Conservation (phyloP, 2,329 filamentous ascomycete genomes). For the Apiospora arundinis region DNA sequence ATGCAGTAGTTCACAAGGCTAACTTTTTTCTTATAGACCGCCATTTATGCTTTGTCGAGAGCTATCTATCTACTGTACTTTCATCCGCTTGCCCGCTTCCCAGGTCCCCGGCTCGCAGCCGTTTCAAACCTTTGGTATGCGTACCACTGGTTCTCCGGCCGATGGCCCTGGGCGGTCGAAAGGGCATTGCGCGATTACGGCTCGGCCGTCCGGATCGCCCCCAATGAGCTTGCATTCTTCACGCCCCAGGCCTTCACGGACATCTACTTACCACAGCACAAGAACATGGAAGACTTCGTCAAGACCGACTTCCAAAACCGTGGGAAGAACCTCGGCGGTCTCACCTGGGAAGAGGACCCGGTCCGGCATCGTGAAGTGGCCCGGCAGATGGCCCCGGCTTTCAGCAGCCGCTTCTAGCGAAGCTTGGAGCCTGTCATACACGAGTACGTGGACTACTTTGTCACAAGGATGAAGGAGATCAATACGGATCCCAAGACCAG, state of each 20-base stretch:
- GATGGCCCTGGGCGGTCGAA: slow-evolving; percentile 29
- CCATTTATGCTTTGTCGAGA: neutral
- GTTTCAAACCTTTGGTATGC: slow-evolving; percentile 31
- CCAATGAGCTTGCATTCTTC: slow-evolving; percentile 31
- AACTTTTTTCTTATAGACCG: neutral
- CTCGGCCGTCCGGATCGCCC: slow-evolving; percentile 30
- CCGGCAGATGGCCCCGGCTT: slow-evolving; percentile 32
- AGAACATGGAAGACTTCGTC: slow-evolving; percentile 29
- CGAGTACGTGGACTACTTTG: slow-evolving; percentile 31
- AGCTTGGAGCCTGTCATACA: slow-evolving; percentile 30
- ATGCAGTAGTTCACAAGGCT: neutral
- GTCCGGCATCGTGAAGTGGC: slow-evolving; percentile 30
- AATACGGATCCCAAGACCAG: neutral
- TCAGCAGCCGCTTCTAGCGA: slow-evolving; percentile 29
- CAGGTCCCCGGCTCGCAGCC: slow-evolving; percentile 28
- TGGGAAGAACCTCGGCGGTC: slow-evolving; percentile 29
- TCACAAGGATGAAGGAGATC: slow-evolving; percentile 28
- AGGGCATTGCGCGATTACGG: slow-evolving; percentile 28
- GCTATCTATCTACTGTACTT: slow-evolving; percentile 27
- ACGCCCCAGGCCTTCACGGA: slow-evolving; percentile 28
- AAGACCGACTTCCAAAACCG: slow-evolving; percentile 33
- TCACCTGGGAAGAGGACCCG: slow-evolving; percentile 35
- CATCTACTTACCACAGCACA: slow-evolving; percentile 29
- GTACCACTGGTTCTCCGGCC: slow-evolving; percentile 27
- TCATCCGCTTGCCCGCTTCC: slow-evolving; percentile 29